A percentile compares a stretch with the other conserved stretches of the same genome.
Conservation (phyloP, 2,329 filamentous ascomycete genomes). For the Cadophora sp. region DNA sequence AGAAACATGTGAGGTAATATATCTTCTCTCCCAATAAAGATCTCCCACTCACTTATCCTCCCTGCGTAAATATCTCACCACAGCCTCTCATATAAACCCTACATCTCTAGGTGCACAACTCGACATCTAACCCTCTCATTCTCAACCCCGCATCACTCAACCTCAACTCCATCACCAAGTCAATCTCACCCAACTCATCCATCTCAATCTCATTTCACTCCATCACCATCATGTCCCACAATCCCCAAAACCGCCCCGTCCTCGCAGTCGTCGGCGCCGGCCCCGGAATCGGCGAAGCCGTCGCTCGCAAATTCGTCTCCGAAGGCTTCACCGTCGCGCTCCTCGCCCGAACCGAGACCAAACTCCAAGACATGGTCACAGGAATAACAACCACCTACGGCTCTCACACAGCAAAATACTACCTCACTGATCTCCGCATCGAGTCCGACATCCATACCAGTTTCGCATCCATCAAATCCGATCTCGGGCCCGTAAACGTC, state of each 20-base stretch:
- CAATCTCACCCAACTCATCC: neutral
- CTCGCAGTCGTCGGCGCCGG: constrained; percentile 35
- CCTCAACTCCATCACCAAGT: neutral
- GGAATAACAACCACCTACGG: constrained; percentile 30
- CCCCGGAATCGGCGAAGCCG: constrained; percentile 35
- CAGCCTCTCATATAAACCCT: too few relatives aligned
- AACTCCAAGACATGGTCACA: constrained; percentile 31
- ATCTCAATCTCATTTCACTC: neutral
- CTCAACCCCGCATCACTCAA: neutral
- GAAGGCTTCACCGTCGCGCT: constrained; percentile 34
- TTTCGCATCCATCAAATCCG: constrained; percentile 36
- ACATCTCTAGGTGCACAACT: too few relatives aligned
- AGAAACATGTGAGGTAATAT: too few relatives aligned
- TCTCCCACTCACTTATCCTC: too few relatives aligned
- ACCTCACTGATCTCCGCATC: constrained; percentile 33
- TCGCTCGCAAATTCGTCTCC: constrained; percentile 32
- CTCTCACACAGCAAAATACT: constrained; percentile 29
- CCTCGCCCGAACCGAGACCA: constrained; percentile 35
- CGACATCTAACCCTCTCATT: neutral
- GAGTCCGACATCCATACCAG: constrained; percentile 28
- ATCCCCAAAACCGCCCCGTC: constrained; percentile 29
- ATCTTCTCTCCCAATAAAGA: too few relatives aligned
- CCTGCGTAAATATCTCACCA: too few relatives aligned
- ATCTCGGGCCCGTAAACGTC: constrained; percentile 31
- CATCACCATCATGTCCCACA: constrained; percentile 23